Evolutionary conservation across 805 yeast species (phyloP).

Genomic region (Metschnikowia henanensis): DNA sequence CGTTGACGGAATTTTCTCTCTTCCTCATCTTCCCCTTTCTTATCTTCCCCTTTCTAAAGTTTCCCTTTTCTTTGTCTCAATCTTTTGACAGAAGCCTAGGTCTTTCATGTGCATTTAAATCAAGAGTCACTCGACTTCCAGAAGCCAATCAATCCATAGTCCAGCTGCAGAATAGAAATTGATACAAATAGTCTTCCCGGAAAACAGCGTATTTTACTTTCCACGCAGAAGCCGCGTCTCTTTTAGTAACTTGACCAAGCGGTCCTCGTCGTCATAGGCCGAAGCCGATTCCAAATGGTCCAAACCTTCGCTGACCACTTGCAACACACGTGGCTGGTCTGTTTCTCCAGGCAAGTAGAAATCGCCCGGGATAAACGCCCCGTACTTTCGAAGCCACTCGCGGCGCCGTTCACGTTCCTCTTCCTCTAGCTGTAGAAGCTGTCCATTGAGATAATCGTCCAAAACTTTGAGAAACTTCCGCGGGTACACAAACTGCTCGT

Average conservation of each 20-base stretch:
- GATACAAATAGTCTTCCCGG: no score
- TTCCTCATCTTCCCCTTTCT: no score
- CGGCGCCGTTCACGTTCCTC: slow-evolving; percentile 36
- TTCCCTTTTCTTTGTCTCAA: no score
- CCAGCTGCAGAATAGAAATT: no score
- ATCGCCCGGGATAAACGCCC: slow-evolving; percentile 41
- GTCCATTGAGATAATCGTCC: slow-evolving; percentile 35
- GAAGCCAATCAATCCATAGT: no score
- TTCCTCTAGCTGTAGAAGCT: slow-evolving; percentile 29
- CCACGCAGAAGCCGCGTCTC: not conserved
- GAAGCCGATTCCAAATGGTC: slow-evolving; percentile 22
- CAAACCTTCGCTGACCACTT: slow-evolving; percentile 43
- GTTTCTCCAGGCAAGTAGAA: slow-evolving; percentile 39
- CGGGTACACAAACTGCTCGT: slow-evolving; percentile 41
- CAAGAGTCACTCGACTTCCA: no score
- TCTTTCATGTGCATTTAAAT: no score
- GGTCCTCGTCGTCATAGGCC: slow-evolving; percentile 11
- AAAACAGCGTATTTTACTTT: not conserved
- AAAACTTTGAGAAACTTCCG: slow-evolving; percentile 31
- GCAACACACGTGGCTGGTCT: slow-evolving; percentile 38
- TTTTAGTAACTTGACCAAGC: slow-evolving; percentile 13
- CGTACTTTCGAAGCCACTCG: slow-evolving; percentile 38
- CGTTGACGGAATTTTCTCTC: no score
- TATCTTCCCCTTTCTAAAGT: no score
- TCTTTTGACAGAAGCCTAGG: no score